phyloP scores from a whole-genome alignment of 306 rosid genomes.

The Arachis stenosperma region DNA sequence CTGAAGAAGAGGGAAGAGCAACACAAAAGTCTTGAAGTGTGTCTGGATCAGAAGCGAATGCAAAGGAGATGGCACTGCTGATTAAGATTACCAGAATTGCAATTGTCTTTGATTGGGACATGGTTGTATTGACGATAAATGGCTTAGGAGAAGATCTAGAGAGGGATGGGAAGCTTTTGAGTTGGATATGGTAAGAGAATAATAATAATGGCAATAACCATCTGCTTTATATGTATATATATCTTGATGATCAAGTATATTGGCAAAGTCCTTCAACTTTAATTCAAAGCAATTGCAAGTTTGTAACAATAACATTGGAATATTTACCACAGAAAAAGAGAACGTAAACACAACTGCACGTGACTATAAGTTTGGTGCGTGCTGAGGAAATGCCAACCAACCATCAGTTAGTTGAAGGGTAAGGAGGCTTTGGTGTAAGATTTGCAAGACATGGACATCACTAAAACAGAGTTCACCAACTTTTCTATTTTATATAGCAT shows the following conservation, averaged over 20 bases:
- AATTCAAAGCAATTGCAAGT: slow-evolving; percentile 48
- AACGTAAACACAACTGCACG: neutral
- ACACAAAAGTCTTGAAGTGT: slow-evolving; percentile 63
- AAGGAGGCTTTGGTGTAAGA: too few relatives aligned
- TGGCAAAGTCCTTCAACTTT: slow-evolving; percentile 43
- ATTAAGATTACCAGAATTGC: slow-evolving; percentile 37
- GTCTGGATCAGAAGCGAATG: slow-evolving; percentile 56
- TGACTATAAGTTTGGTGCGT: neutral
- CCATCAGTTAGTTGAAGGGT: neutral
- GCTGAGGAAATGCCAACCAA: neutral
- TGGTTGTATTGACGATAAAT: slow-evolving; percentile 12
- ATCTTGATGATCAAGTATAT: slow-evolving; percentile 39
- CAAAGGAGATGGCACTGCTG: slow-evolving; percentile 34
- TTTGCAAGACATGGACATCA: neutral
- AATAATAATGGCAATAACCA: neutral
- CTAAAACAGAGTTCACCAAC: neutral
- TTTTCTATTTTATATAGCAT: neutral
- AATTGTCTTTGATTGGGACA: slow-evolving; percentile 37
- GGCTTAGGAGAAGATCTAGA: slow-evolving; percentile 12
- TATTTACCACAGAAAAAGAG: slow-evolving; percentile 9
- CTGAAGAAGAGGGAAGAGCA: slow-evolving; percentile 64
- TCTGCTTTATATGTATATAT: slow-evolving; percentile 39
- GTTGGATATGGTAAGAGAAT: slow-evolving; percentile 28
- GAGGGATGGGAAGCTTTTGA: slow-evolving; percentile 21
- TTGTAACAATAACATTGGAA: neutral